phyloP scores from a whole-genome alignment of 805 yeast genomes.

The Monosporozyma servazzii region DNA sequence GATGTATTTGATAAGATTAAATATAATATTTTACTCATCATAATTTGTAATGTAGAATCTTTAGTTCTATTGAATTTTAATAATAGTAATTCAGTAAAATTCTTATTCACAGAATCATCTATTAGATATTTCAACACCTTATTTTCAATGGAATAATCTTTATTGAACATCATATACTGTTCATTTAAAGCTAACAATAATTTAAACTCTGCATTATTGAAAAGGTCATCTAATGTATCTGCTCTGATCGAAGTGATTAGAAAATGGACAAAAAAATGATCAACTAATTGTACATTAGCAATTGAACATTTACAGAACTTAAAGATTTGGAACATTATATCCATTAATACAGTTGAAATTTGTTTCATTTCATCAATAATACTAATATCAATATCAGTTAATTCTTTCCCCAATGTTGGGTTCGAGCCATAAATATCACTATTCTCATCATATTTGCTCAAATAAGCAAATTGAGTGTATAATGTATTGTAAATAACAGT shows the following conservation, averaged over 20 bases:
- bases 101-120: conserved; percentile 35
- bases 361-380: conserved; percentile 31
- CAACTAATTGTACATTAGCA: conserved; percentile 36
- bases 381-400: conserved; percentile 23
- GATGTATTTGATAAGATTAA: conserved; percentile 51
- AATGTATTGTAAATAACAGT: conserved; percentile 36
- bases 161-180: conserved; percentile 65
- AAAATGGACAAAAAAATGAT: conserved; percentile 38
- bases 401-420: conserved; percentile 3
- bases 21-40: conserved; percentile 72
- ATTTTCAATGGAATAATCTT: conserved; percentile 29
- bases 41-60: conserved; percentile 61
- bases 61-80: conserved; percentile 66
- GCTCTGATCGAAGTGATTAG: conserved; percentile 39
- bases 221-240: conserved; percentile 43
- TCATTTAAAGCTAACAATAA: conserved; percentile 71
- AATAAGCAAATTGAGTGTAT: conserved; percentile 30
- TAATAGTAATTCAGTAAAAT: conserved; percentile 61
- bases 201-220: conserved; percentile 60
- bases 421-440: conserved; percentile 6
- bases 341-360: conserved; percentile 38
- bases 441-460: conserved; percentile 24
- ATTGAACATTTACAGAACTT: conserved; percentile 38
- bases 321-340: conserved; percentile 47
- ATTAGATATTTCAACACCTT: conserved; percentile 50